Evolutionary conservation across 305 asterid genomes (phyloP), one percentile per base, ranked within the genome.

Genomic region (Fraxinus angustifolia): DNA sequence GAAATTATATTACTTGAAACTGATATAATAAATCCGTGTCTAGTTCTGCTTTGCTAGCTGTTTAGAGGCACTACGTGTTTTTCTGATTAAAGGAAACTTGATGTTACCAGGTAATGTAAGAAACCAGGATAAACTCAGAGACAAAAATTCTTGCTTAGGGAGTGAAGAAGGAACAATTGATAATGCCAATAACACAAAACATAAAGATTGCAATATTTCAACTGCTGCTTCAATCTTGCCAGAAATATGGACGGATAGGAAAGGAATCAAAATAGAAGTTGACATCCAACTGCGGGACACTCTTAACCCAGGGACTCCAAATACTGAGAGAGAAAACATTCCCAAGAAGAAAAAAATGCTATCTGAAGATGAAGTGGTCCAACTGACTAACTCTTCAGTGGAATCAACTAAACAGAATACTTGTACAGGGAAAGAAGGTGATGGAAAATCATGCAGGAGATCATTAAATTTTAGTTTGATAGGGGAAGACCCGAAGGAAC

Each of bases 171-270:
- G 67, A 56, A 19, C 67, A 7, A 56, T 17, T 56, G 67, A 56
- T 38, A 28, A 12, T 21, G 11, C 33, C 31, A 17, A 28, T 42
- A 31, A 36, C 28, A 11, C 28, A 8, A 26, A 34, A 50, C 12
- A 1, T 33, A 34, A 11, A n/a, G 34, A 48, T 17, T 14, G 6
- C 10, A 4, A 6, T 76, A 26, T 30, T 50, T 31, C 40, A 56
- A 56, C 67, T 50, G 23, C 71, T 33, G 60, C 78, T 50, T 50
- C 73, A 34, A 80, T 50, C n/a, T 33, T 58, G 48, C 77, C 73
- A 53, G 16, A 2, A 31, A 3, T 30, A 11, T 21, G 70, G 70
- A 77, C 17, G 10, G 70, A 17, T 14, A 76, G 36, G n/a, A 50
- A 16, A 3, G 53, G 48, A 50, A 67, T 67, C 35, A 67, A 67